These are phyloP conservation scores for Trametes coccinea DNA, from an alignment of 768 basidiomycete genomes.

Conservation along the genomic window DNA sequence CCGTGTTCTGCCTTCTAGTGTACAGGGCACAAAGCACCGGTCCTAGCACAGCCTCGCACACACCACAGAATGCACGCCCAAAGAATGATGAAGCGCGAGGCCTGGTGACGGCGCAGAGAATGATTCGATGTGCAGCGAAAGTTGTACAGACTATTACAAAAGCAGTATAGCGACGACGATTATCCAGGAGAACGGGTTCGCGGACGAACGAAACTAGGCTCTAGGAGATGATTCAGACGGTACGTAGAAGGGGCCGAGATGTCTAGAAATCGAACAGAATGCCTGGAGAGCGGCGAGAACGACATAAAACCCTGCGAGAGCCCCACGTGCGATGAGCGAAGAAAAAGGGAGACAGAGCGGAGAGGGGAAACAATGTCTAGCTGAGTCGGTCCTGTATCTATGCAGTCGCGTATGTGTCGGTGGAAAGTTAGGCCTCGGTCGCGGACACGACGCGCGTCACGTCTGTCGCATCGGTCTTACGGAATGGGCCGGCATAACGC, in stretches of 20 bases:
- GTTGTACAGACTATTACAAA: background rate
- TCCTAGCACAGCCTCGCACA: background rate
- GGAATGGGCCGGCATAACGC: slow-evolving; percentile 24
- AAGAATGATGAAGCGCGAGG: background rate
- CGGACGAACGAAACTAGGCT: background rate
- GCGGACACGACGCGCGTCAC: slow-evolving; percentile 4
- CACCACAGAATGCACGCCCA: background rate
- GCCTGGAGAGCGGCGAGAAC: background rate
- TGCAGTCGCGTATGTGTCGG: background rate
- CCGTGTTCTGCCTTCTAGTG: no score
- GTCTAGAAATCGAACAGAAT: background rate
- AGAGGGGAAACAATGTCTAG: slow-evolving; percentile 4
- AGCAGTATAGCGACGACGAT: slow-evolving; percentile 6
- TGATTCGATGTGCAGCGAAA: background rate
- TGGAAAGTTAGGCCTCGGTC: slow-evolving; percentile 1
- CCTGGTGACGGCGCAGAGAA: background rate
- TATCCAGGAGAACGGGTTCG: slow-evolving; percentile 1
- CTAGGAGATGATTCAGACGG: background rate
- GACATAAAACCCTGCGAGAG: slow-evolving; percentile 7
- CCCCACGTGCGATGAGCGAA: background rate
- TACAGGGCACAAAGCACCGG: no score
- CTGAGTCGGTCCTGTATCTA: background rate
- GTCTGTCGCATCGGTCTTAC: slow-evolving; percentile 13
- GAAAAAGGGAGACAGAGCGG: background rate
- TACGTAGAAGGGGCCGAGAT: background rate